Evolutionary conservation across 192 early-diverging fungal genomes (phyloP).

Genomic region (Entrophospora sp.): DNA sequence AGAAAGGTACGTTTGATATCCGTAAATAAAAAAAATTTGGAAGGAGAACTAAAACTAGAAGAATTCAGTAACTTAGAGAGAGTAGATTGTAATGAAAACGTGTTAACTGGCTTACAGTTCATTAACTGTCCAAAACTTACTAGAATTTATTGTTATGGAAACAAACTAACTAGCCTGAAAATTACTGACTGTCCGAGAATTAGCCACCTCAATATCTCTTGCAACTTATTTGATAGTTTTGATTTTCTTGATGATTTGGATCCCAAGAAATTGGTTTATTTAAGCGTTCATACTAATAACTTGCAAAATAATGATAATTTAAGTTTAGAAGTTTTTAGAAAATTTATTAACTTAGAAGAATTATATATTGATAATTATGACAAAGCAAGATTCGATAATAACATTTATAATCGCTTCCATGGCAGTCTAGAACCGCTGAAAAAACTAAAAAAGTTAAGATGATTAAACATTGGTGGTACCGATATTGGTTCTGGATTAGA

Average conservation of each 20-base stretch:
- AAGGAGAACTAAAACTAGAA: background rate
- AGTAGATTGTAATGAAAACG: background rate
- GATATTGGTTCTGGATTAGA: background rate
- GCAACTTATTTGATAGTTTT: background rate
- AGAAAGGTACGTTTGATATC: too few relatives aligned
- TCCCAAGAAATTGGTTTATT: background rate
- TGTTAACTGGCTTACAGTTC: background rate
- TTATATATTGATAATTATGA: background rate
- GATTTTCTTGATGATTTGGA: background rate
- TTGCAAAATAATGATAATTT: background rate
- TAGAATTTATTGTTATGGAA: background rate
- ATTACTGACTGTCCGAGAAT: background rate
- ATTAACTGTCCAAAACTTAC: background rate
- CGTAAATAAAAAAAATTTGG: too few relatives aligned
- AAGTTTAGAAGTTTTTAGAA: background rate
- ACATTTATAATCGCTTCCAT: background rate
- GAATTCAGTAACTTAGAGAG: background rate
- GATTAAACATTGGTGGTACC: background rate
- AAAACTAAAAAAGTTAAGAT: background rate
- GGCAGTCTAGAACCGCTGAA: background rate
- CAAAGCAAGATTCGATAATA: background rate
- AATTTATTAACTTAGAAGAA: conserved; percentile 4
- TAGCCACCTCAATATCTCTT: background rate
- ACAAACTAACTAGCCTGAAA: background rate
- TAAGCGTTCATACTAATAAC: background rate